These are phyloP conservation scores for Botrytis fabae DNA, from an alignment of 2,329 filamentous ascomycete species.

Conservation along the genomic window DNA sequence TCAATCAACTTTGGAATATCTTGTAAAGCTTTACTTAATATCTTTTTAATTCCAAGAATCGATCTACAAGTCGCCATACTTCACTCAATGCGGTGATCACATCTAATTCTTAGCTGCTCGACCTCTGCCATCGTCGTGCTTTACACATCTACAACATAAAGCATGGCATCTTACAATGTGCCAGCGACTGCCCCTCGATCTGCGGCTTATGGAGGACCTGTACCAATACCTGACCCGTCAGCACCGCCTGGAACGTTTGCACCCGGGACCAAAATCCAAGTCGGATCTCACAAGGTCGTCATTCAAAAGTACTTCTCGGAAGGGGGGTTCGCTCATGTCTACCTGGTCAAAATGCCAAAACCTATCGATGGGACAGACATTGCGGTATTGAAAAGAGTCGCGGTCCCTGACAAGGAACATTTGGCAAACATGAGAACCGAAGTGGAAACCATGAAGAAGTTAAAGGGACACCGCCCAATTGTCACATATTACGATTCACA, in stretches of 20 bases:
- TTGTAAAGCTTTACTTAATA: slow-evolving; percentile 3
- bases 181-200: slow-evolving; percentile 45
- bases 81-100: slow-evolving; percentile 39
- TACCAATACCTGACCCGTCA: slow-evolving; percentile 45
- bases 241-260: slow-evolving; percentile 83
- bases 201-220: slow-evolving; percentile 48
- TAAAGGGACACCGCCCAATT: slow-evolving; percentile 94
- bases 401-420: slow-evolving; percentile 92
- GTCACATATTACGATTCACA: slow-evolving; percentile 99
- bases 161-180: slow-evolving; percentile 47
- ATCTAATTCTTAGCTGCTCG: slow-evolving; percentile 23
- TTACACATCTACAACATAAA: slow-evolving; percentile 31
- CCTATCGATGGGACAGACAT: slow-evolving; percentile 43
- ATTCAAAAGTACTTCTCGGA: slow-evolving; percentile 98
- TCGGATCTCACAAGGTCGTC: slow-evolving; percentile 86
- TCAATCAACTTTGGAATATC: neutral
- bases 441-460: slow-evolving; percentile 99
- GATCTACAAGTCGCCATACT: neutral
- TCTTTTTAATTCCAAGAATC: slow-evolving; percentile 9
- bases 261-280: slow-evolving; percentile 94
- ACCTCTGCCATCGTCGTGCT: slow-evolving; percentile 27
- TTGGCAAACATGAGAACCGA: slow-evolving; percentile 96
- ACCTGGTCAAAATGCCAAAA: slow-evolving; percentile 83
- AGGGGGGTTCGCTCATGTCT: slow-evolving; percentile 97
- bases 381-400: slow-evolving; percentile 67